Percentiles rank a stretch among this genome's conserved stretches.
These are phyloP conservation scores for Cyathus striatus DNA, from an alignment of 768 basidiomycete species.

Conservation along the genomic window DNA sequence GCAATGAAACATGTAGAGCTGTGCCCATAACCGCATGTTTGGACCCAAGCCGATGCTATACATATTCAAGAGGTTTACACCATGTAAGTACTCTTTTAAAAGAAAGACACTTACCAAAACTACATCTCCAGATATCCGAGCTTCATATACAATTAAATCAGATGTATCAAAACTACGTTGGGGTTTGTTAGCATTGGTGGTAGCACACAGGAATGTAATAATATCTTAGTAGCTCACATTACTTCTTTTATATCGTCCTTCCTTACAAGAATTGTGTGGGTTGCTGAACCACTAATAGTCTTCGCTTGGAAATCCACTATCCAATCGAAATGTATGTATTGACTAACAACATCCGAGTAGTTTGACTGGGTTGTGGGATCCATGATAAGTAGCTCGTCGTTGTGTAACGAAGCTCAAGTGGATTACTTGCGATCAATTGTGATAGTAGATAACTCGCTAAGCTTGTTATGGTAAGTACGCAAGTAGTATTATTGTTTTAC, in stretches of 20 bases:
- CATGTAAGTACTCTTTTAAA: no score
- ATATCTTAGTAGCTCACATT: slow-evolving; percentile 45
- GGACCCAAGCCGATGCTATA: slow-evolving; percentile 47
- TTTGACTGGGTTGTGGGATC: slow-evolving; percentile 83
- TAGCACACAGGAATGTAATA: no score
- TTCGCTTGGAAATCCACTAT: slow-evolving; percentile 62
- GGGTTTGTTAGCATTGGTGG: no score
- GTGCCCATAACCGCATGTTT: slow-evolving; percentile 75
- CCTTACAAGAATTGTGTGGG: slow-evolving; percentile 54
- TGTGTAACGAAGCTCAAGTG: no score
- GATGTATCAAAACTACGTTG: slow-evolving; percentile 77
- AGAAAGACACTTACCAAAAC: slow-evolving; percentile 39
- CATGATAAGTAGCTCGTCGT: slow-evolving; percentile 11
- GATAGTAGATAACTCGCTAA: no score
- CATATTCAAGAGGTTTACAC: not conserved
- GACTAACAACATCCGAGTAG: slow-evolving; percentile 60
- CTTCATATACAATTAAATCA: slow-evolving; percentile 55
- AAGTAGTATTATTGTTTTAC: no score
- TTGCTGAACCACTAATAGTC: slow-evolving; percentile 59
- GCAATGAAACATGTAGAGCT: slow-evolving; percentile 59
- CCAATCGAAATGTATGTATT: slow-evolving; percentile 76
- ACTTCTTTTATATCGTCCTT: slow-evolving; percentile 50
- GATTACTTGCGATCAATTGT: no score
- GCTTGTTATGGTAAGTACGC: no score
- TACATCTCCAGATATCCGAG: slow-evolving; percentile 44